Evolutionary conservation across 1,139 yeast species (phyloP), one percentile per base, ranked within the genome.

Genomic region (Hemisphaericaspora subhashii): DNA sequence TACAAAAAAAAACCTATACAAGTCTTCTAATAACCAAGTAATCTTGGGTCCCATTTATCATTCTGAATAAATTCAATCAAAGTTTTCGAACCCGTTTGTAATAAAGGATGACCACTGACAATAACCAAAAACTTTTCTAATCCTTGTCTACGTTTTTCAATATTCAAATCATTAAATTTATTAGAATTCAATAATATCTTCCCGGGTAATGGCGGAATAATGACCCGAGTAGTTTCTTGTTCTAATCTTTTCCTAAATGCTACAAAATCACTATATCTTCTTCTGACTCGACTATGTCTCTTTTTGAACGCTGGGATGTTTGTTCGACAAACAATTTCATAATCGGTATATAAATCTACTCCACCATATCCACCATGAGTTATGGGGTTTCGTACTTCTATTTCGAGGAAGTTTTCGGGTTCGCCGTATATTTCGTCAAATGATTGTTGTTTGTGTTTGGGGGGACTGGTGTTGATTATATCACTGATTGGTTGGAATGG

Each of bases 371-470:
- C 62, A 31, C 87, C 87, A 53, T 86, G 95, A 0, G 97, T 89
- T 47, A 80, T 79, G 6, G 95, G 95, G 57, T 83, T 83, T 36
- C 77, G 67, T 40, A 83, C 95, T 60, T 90, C 98, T 29, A 94
- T 83, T 62, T 92, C 98, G 33, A 92, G 72, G 55, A 89, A 88
- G 63, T 89, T 88, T 61, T 92, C 98, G 0, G 98, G 98, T 51
- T 86, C 96, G 1, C 95, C 96, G 54, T 92, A 92, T 33, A 86
- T 76, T 54, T 88, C 96, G 48, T 79, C 86, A 59, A 82, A 83
- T 8, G 88, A 75, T 58, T 86, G 95, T 46, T 71, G 75, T 48
- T 76, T 78, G 48, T 68, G 59, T 40, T 55, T 56, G 21, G 60
- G 54, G 25, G 68, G 53, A 6, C 66, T 49, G 13, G 68, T 64